Percentiles rank a stretch among this genome's conserved stretches.
Evolutionary conservation across 208 protist species (phyloP).

Genomic region (Trypanosoma conorhini): DNA sequence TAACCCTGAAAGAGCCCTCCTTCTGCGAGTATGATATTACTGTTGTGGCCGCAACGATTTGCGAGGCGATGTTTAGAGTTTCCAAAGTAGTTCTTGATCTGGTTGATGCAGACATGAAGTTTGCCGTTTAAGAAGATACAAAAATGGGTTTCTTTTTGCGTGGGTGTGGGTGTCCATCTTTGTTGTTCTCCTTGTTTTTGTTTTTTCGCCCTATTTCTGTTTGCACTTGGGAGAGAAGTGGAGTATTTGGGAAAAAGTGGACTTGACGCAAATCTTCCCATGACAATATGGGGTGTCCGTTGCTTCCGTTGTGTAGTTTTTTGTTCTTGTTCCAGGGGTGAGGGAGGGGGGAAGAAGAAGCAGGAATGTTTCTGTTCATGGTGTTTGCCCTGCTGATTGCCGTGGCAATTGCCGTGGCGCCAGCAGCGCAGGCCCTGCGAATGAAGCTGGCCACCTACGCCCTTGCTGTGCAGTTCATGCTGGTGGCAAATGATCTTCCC

Average conservation of each 20-base stretch:
- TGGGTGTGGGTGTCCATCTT: not conserved
- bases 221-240: not conserved
- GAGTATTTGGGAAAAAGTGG: not conserved
- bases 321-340: not conserved
- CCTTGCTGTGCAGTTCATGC: constrained; percentile 59
- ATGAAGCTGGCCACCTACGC: constrained; percentile 60
- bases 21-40: constrained; percentile 26
- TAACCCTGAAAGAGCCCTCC: constrained; percentile 7
- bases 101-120: constrained; percentile 19
- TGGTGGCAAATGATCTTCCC: constrained; percentile 72
- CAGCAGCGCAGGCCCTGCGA: constrained; percentile 38
- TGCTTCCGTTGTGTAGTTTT: not conserved
- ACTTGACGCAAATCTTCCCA: not conserved
- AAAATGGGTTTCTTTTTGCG: not conserved
- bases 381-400: constrained; percentile 55
- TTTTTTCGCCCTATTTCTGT: not conserved
- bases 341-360: not conserved
- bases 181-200: not conserved
- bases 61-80: constrained; percentile 26
- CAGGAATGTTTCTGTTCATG: constrained; percentile 73
- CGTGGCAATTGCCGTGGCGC: constrained; percentile 46
- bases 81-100: not conserved
- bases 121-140: constrained; percentile 11
- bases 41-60: constrained; percentile 14
- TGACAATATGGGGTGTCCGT: not conserved